Conservation (phyloP, 176 grass and related monocot species). For the Cenchrus americanus region DNA sequence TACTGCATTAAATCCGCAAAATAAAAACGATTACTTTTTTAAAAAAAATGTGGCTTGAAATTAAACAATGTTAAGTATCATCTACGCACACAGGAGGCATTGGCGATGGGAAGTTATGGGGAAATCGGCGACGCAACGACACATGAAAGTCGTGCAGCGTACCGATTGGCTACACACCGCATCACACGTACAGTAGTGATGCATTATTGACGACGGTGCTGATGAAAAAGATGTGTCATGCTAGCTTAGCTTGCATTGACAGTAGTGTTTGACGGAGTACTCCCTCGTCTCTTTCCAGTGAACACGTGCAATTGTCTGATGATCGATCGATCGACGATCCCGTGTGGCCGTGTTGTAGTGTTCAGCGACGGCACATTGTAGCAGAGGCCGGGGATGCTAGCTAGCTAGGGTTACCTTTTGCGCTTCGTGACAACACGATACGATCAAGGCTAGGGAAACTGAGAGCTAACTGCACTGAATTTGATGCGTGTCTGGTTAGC, state of each 20-base stretch:
- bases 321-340: not conserved
- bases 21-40: not conserved
- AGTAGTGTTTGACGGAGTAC: no score
- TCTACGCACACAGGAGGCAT: no score
- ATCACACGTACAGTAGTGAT: not conserved
- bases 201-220: not conserved
- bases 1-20: not conserved
- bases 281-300: not conserved
- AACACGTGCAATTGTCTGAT: slow-evolving; percentile 9
- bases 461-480: slow-evolving; percentile 10
- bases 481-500: not conserved
- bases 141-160: not conserved
- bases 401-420: no score
- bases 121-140: not conserved
- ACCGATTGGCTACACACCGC: not conserved
- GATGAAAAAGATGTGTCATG: not conserved
- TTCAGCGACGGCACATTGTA: not conserved
- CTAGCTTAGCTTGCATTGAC: not conserved
- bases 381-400: not conserved
- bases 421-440: not conserved
- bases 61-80: no score
- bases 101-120: not conserved
- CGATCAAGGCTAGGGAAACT: not conserved
- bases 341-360: not conserved
- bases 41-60: not conserved